Base-by-base conservation (phyloP, 2,329 filamentous ascomycete genomes). In the Nigrospora sphaerica region DNA sequence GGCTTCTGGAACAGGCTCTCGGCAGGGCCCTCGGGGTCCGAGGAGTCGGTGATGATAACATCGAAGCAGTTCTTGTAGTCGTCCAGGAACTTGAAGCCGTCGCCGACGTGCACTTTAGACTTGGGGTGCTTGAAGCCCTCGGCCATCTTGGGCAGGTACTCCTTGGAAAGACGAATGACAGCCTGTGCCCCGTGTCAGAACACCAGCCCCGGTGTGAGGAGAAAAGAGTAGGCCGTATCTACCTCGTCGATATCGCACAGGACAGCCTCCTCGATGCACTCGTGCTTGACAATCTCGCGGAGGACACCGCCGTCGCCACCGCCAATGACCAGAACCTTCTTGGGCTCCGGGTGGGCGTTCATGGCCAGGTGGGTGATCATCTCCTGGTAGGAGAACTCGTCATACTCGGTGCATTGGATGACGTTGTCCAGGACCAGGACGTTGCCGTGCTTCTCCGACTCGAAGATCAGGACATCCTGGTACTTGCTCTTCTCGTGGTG, bases 401-500 rank as follows among this genome's bases (percentile, higher is more conserved):
- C 90, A 56, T 92, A 85, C 82, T 98, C 93, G 58, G 93, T 97
- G 81, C 85, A 90, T 75, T 98, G 93, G 70, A 98, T 95, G 67
- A 96, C 93, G 68, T 97, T 97, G 80, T 98, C 93, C 58, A 98
- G 83, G 53, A 98, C 92, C 49, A 98, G 80, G 51, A 97, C 92
- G 64, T 83, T 95, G 70, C 93, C 93, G 70, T 97, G 87, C 79
- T 97, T 83, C 75, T 86, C 95, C 60, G 89, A 95, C 79, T 98
- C 87, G 77, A 98, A 98, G 77, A 97, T 89, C 62, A 98, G 84
- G 55, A 98, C 92, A 66, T 98, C 93, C 74, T 98, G 93, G 78
- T 96, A 98, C 78, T 95, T 78, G 78, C 87, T 93, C 83, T 96
- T 97, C 78, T 98, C 93, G 78, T 97, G 92, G 80, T 96, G 91